phyloP scores from a whole-genome alignment of 345 rosid genomes.

The Acer campestre region DNA sequence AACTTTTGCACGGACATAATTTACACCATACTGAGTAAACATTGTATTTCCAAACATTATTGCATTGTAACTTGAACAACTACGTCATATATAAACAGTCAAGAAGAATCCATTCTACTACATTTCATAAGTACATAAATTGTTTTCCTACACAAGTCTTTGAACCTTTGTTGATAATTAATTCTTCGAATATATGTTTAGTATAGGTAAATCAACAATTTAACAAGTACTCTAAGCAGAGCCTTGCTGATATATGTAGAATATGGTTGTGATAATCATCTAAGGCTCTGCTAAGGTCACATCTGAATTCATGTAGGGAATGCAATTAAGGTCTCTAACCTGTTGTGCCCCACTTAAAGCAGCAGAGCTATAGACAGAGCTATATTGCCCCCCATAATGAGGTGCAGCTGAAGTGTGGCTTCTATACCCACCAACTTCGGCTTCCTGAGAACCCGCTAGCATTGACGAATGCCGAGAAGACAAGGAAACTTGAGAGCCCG shows the following conservation, averaged over 20 bases:
- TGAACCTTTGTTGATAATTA: neutral
- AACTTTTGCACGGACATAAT: neutral
- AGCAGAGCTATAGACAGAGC: slow-evolving; percentile 64
- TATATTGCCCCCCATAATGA: slow-evolving; percentile 75
- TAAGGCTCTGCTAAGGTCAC: neutral
- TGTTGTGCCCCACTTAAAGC: slow-evolving; percentile 63
- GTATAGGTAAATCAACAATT: neutral
- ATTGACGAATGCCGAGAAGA: slow-evolving; percentile 64
- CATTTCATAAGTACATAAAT: neutral
- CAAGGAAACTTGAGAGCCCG: slow-evolving; percentile 62
- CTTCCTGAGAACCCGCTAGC: slow-evolving; percentile 63
- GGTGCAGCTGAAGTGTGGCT: slow-evolving; percentile 53
- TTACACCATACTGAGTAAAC: neutral
- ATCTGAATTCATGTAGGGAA: neutral
- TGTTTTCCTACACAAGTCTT: neutral
- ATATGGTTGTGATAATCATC: neutral
- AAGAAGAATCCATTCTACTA: neutral
- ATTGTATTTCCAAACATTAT: neutral
- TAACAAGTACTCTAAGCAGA: neutral
- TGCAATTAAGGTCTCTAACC: slow-evolving; percentile 35
- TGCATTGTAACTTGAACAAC: neutral
- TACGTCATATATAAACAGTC: slow-evolving; percentile 1
- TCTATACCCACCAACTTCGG: slow-evolving; percentile 69
- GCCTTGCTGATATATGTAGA: neutral
- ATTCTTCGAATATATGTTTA: neutral